Evolutionary conservation across 2,329 filamentous ascomycete genomes (phyloP).

Genomic region (Spiromastix sp.): DNA sequence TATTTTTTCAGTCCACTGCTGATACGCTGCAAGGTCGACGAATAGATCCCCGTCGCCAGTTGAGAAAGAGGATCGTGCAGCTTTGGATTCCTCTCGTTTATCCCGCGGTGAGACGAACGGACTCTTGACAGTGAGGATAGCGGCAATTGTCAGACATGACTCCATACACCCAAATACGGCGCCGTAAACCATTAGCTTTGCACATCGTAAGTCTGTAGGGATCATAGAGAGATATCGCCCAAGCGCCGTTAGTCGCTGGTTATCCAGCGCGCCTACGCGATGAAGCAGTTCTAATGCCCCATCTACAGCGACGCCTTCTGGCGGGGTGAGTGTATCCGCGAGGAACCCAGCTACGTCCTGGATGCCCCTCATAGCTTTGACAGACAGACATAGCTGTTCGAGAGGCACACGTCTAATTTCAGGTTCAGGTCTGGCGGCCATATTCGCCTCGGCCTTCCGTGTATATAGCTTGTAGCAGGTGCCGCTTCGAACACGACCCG

Average conservation of each 20-base stretch:
- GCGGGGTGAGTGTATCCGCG: conserved; percentile 77
- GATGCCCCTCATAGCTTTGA: conserved; percentile 82
- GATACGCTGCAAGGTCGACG: conserved; percentile 74
- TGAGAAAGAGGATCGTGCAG: conserved; percentile 64
- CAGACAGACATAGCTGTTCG: conserved; percentile 87
- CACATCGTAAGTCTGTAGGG: conserved; percentile 82
- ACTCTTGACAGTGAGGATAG: conserved; percentile 79
- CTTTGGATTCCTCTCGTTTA: conserved; percentile 70
- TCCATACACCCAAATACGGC: conserved; percentile 89
- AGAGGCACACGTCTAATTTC: conserved; percentile 89
- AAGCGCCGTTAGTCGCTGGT: conserved; percentile 76
- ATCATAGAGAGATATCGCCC: conserved; percentile 92
- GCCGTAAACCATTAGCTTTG: conserved; percentile 91
- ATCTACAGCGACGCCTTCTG: conserved; percentile 73
- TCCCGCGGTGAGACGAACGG: conserved; percentile 80
- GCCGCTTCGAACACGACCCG: conserved; percentile 82
- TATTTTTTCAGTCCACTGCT: conserved; percentile 65
- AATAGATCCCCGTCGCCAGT: conserved; percentile 75
- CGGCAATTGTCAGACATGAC: conserved; percentile 76
- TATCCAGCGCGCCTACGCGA: conserved; percentile 81
- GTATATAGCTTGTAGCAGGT: conserved; percentile 95
- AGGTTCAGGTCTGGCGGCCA: conserved; percentile 81
- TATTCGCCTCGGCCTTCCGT: conserved; percentile 67
- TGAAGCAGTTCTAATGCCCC: conserved; percentile 69
- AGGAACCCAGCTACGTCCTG: conserved; percentile 72